A percentile compares a stretch with the other conserved stretches of the same genome.
These are phyloP conservation scores for Termitomyces heimii DNA, from an alignment of 768 basidiomycete species.

Conservation along the genomic window DNA sequence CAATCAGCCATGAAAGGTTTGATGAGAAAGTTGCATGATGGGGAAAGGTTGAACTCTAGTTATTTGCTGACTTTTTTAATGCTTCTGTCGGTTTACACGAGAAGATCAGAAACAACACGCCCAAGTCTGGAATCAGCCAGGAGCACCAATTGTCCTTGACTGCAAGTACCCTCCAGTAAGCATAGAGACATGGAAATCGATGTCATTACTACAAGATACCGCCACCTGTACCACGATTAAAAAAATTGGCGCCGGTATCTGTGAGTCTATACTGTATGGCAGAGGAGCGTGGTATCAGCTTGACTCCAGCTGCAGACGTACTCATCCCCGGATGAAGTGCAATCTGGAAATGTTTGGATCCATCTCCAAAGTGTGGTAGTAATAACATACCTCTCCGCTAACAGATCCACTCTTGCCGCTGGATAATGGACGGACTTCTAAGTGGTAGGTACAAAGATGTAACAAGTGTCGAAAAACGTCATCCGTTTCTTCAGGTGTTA, in stretches of 20 bases:
- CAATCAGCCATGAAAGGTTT: slow-evolving; percentile 25
- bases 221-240: slow-evolving; percentile 65
- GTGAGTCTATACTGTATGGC: slow-evolving; percentile 71
- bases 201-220: slow-evolving; percentile 39
- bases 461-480: slow-evolving; percentile 52
- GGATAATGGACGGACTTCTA: slow-evolving; percentile 65
- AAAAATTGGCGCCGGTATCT: slow-evolving; percentile 61
- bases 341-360: slow-evolving; percentile 31
- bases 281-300: slow-evolving; percentile 40
- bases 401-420: slow-evolving; percentile 76
- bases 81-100: neutral
- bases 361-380: neutral
- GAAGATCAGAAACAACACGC: neutral
- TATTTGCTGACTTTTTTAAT: neutral
- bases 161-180: neutral
- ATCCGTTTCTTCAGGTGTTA: slow-evolving; percentile 51
- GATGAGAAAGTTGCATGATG: no score
- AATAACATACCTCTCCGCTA: slow-evolving; percentile 57
- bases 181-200: neutral
- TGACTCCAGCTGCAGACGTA: slow-evolving; percentile 25
- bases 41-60: neutral
- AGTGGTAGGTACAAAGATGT: slow-evolving; percentile 60
- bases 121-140: neutral
- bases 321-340: slow-evolving; percentile 55
- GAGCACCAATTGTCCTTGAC: neutral